These are phyloP conservation scores for Ambrosia artemisiifolia DNA, from an alignment of 129 eudicot species.

Conservation along the genomic window DNA sequence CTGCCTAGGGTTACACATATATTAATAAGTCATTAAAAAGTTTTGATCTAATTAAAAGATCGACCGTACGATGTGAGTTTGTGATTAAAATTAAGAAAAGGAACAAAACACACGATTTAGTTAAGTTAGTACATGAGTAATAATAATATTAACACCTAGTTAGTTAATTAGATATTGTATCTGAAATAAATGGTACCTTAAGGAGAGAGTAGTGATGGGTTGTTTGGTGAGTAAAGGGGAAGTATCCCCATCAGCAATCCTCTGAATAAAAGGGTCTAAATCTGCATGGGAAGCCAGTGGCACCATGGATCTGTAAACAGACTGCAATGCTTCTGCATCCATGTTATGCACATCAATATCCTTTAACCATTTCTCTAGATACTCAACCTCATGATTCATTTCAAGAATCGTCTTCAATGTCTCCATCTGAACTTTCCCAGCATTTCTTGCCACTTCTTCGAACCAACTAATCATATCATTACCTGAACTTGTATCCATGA, in stretches of 20 bases:
- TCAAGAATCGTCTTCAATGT: slow-evolving; percentile 52
- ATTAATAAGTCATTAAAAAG: too few species aligned
- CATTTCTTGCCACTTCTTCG: slow-evolving; percentile 52
- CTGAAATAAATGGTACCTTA: slow-evolving; percentile 35
- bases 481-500: slow-evolving; percentile 21
- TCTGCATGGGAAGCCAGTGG: slow-evolving; percentile 76
- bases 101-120: too few species aligned
- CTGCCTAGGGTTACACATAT: too few species aligned
- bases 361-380: slow-evolving; percentile 62
- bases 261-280: slow-evolving; percentile 71
- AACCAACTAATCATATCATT: slow-evolving; percentile 51
- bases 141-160: too few species aligned
- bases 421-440: slow-evolving; percentile 52
- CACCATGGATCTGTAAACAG: slow-evolving; percentile 49
- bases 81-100: too few species aligned
- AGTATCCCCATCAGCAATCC: slow-evolving; percentile 78
- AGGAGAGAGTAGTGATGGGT: slow-evolving; percentile 67
- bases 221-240: slow-evolving; percentile 60
- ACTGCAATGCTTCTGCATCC: slow-evolving; percentile 43
- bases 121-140: too few species aligned
- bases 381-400: slow-evolving; percentile 54
- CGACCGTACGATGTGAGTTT: too few species aligned
- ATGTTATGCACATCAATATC: slow-evolving; percentile 41
- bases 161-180: too few species aligned
- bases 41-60: too few species aligned